Evolutionary conservation across 768 basidiomycete genomes (phyloP).

Genomic region (Boletus sp.): DNA sequence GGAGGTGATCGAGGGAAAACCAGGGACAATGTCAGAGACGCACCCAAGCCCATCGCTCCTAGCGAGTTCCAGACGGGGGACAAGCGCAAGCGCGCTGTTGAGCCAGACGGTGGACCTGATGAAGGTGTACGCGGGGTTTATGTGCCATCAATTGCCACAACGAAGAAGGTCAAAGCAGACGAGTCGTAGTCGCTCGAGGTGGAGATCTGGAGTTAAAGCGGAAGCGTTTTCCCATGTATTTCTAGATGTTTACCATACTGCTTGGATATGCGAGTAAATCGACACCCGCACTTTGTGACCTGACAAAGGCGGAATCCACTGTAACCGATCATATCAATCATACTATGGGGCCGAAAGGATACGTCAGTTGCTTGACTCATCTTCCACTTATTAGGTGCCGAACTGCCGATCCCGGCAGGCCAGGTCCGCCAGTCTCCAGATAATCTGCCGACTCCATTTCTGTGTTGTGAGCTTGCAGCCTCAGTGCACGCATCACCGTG

Average conservation of each 20-base stretch:
- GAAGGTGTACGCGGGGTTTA: slow-evolving; percentile 61
- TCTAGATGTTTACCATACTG: background rate
- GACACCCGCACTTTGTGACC: no score
- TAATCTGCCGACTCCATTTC: no score
- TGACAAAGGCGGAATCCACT: no score
- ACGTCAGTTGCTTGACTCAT: no score
- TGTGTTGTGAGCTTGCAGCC: no score
- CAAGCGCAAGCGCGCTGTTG: slow-evolving; percentile 74
- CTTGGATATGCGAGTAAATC: no score
- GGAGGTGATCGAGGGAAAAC: slow-evolving; percentile 23
- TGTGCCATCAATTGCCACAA: slow-evolving; percentile 46
- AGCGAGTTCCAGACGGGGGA: slow-evolving; percentile 56
- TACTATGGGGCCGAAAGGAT: no score
- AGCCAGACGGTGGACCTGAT: slow-evolving; percentile 76
- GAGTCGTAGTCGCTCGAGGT: slow-evolving; percentile 18
- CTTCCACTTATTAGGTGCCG: no score
- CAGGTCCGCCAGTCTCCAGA: no score
- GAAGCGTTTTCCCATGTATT: slow-evolving; percentile 10
- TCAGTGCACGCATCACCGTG: no score
- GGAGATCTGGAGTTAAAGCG: background rate
- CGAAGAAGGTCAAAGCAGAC: slow-evolving; percentile 45
- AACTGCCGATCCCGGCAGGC: no score
- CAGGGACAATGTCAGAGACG: slow-evolving; percentile 15
- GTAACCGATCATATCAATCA: no score
- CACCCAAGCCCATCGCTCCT: slow-evolving; percentile 20